These are phyloP conservation scores for Simplicillium sp. DNA, from an alignment of 2,329 filamentous ascomycete genomes.

Conservation along the genomic window DNA sequence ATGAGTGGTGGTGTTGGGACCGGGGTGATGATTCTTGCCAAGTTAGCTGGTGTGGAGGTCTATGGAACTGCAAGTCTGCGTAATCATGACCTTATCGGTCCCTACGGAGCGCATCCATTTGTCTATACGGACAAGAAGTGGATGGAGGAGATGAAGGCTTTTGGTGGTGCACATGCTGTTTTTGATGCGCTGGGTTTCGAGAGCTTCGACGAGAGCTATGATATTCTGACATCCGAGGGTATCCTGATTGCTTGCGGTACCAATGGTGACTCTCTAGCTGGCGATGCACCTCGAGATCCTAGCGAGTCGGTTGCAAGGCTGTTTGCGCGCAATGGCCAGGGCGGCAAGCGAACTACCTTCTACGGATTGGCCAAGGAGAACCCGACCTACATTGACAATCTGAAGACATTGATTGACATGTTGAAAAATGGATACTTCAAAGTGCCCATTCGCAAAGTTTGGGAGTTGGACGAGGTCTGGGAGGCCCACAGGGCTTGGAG, in stretches of 20 bases:
- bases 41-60: slow-evolving; percentile 32
- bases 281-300: slow-evolving; percentile 21
- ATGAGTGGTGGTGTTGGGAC: slow-evolving; percentile 39
- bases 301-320: slow-evolving; percentile 22
- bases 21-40: slow-evolving; percentile 29
- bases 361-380: slow-evolving; percentile 25
- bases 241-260: slow-evolving; percentile 28
- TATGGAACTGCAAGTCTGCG: slow-evolving; percentile 38
- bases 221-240: slow-evolving; percentile 25
- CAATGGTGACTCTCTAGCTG: slow-evolving; percentile 21
- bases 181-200: slow-evolving; percentile 41
- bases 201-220: slow-evolving; percentile 39
- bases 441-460: slow-evolving; percentile 27
- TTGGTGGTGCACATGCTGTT: slow-evolving; percentile 36
- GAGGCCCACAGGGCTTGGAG: slow-evolving; percentile 18
- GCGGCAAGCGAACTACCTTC: slow-evolving; percentile 22
- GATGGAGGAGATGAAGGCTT: slow-evolving; percentile 31
- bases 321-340: slow-evolving; percentile 16
- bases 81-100: slow-evolving; percentile 30
- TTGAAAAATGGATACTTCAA: slow-evolving; percentile 18
- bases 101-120: slow-evolving; percentile 30
- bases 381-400: slow-evolving; percentile 18
- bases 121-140: slow-evolving; percentile 39
- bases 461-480: slow-evolving; percentile 29
- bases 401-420: slow-evolving; percentile 20